Base-by-base conservation (phyloP, 1,284 basidiomycete genomes). In the Cryptococcus sp. region DNA sequence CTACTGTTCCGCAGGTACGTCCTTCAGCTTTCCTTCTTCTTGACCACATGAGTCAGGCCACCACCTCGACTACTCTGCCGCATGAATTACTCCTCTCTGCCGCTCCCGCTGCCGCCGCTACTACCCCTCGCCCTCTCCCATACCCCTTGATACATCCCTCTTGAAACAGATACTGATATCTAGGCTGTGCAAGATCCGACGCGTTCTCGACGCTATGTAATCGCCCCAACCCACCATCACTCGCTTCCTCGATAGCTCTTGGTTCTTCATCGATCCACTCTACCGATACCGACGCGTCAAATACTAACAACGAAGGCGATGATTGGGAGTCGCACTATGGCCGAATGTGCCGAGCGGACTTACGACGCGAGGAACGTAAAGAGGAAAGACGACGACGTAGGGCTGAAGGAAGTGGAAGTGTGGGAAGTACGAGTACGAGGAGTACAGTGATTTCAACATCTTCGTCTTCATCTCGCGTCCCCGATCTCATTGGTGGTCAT, bases 121-220 rank as follows among this genome's bases (percentile, higher is more conserved):
- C n/a, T n/a, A n/a, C n/a, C n/a, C n/a, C n/a, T n/a, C n/a, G n/a
- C n/a, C n/a, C n/a, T n/a, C n/a, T n/a, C n/a, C n/a, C n/a, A n/a
- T n/a, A n/a, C 32, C 16, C 32, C 32, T 34, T 34, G 32, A 34
- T 9, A 34, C 32, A 16, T 34, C 32, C 16, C 16, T 9, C 32
- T 34, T 9, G 16, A 9, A 16, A 34, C 9, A 16, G 32, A 16
- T 34, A 34, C 16, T 16, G 14, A 21, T 45, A n/a, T n/a, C n/a
- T n/a, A 72, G 73, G 60, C 25, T 75, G 73, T 45, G 73, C 73
- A 7, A 63, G 71, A 45, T 62, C 56, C n/a, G 71, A 74, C 36
- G 67, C 73, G 5, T 70, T 75, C 55, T 69, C 70, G 0, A 72
- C 73, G 2, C 54, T 75, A 36, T 73, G 72, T 43, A 72, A 69